Conservation (phyloP, 768 basidiomycete genomes). For the Rhodotorula toruloides region DNA sequence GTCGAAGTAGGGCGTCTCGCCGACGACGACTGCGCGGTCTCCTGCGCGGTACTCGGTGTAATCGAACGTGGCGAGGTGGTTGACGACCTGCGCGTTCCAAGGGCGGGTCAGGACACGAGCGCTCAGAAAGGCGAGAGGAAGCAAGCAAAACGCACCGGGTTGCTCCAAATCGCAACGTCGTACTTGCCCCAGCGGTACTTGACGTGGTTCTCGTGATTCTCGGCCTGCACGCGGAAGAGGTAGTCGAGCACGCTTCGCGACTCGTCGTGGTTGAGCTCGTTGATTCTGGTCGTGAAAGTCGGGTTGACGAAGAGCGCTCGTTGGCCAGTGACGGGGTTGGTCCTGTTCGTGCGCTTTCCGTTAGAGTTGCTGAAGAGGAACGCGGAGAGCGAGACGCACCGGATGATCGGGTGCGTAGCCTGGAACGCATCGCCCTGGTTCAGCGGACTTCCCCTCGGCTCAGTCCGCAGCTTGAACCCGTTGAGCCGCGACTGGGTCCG, state of each 20-base stretch:
- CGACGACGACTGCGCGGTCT: slow-evolving; percentile 33
- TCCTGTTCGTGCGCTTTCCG: not conserved
- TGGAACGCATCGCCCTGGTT: slow-evolving; percentile 46
- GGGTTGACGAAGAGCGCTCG: slow-evolving; percentile 35
- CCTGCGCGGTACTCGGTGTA: slow-evolving; percentile 20
- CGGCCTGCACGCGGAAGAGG: slow-evolving; percentile 44
- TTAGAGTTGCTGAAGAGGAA: not conserved
- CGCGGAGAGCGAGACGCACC: slow-evolving; percentile 6
- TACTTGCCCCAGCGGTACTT: slow-evolving; percentile 34
- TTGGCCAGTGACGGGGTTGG: slow-evolving; percentile 44
- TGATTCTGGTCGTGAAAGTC: slow-evolving; percentile 39
- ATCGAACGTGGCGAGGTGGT: slow-evolving; percentile 27
- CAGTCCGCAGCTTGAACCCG: slow-evolving; percentile 43
- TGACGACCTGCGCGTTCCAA: slow-evolving; percentile 1
- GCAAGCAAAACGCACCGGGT: slow-evolving; percentile 8
- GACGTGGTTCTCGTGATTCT: slow-evolving; percentile 45
- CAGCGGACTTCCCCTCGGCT: slow-evolving; percentile 45
- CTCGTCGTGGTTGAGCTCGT: slow-evolving; percentile 37
- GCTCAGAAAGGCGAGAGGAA: no score
- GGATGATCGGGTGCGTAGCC: slow-evolving; percentile 46
- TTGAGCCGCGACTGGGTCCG: slow-evolving; percentile 42
- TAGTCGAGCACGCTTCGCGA: slow-evolving; percentile 45
- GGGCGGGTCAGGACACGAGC: not conserved
- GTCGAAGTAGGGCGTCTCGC: slow-evolving; percentile 20
- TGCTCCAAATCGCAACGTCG: slow-evolving; percentile 42